phyloP scores from a whole-genome alignment of 768 basidiomycete genomes.

The Mycena floridula region DNA sequence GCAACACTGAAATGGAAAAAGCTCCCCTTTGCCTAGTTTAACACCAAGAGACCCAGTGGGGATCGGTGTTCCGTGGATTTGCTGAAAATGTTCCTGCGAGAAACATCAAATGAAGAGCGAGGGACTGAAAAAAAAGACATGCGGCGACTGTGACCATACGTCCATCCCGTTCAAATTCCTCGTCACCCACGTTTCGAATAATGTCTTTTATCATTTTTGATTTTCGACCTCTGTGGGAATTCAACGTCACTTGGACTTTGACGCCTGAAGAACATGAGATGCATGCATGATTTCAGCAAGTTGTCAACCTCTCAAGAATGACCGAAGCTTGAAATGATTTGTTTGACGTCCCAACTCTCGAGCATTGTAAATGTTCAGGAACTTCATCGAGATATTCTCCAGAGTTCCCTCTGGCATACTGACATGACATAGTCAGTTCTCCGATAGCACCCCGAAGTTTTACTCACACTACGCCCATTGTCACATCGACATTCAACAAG shows the following conservation, averaged over 20 bases:
- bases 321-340: background rate
- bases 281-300: conserved; percentile 5
- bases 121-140: too few species aligned
- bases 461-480: conserved; percentile 33
- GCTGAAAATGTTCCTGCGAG: conserved; percentile 21
- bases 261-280: conserved; percentile 23
- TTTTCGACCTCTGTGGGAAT: conserved; percentile 15
- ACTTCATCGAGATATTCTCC: conserved; percentile 16
- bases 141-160: conserved; percentile 21
- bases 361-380: conserved; percentile 8
- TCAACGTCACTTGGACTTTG: conserved; percentile 17
- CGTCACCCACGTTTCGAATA: conserved; percentile 17
- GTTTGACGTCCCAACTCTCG: conserved; percentile 13
- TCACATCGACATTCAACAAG: conserved; percentile 36
- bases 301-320: background rate
- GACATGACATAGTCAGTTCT: background rate
- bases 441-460: background rate
- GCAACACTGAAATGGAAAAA: conserved; percentile 23
- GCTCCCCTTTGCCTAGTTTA: conserved; percentile 16
- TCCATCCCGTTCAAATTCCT: conserved; percentile 20
- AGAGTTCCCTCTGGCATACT: conserved; percentile 19
- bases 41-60: conserved; percentile 20
- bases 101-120: background rate
- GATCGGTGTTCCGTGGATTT: conserved; percentile 15
- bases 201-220: conserved; percentile 22